Evolutionary conservation across 805 yeast genomes (phyloP).

Genomic region (Saturnispora zaruensis): DNA sequence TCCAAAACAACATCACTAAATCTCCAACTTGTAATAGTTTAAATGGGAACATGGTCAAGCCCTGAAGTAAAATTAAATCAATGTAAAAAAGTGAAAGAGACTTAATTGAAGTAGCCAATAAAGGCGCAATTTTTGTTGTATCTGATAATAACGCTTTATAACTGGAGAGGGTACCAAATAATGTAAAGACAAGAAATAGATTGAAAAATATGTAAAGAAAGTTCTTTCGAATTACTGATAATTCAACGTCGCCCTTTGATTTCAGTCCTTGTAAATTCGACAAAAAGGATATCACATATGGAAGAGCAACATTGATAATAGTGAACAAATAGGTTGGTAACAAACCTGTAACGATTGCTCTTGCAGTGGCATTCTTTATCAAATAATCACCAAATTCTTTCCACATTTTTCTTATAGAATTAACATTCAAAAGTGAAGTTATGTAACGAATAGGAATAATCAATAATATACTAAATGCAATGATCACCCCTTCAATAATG

Average conservation of each 20-base stretch:
- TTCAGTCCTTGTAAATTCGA: conserved; percentile 44
- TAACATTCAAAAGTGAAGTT: conserved; percentile 47
- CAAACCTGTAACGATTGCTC: conserved; percentile 52
- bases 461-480: conserved; percentile 42
- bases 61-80: conserved; percentile 61
- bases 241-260: conserved; percentile 51
- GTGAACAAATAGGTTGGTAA: conserved; percentile 55
- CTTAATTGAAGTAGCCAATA: conserved; percentile 45
- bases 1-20: conserved; percentile 37
- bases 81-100: conserved; percentile 46
- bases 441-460: conserved; percentile 49
- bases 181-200: conserved; percentile 51
- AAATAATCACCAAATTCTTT: conserved; percentile 50
- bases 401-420: conserved; percentile 48
- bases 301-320: conserved; percentile 42
- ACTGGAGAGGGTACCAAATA: conserved; percentile 55
- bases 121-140: conserved; percentile 50
- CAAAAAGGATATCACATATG: conserved; percentile 46
- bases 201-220: conserved; percentile 54
- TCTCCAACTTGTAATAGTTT: conserved; percentile 49
- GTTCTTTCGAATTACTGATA: conserved; percentile 48
- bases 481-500: conserved; percentile 31
- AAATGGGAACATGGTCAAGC: conserved; percentile 55
- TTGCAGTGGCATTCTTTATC: conserved; percentile 40
- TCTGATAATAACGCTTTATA: conserved; percentile 49